Evolutionary conservation across 306 rosid species (phyloP), one percentile per base, ranked within the genome.

Genomic region (Medicago ruthenica): DNA sequence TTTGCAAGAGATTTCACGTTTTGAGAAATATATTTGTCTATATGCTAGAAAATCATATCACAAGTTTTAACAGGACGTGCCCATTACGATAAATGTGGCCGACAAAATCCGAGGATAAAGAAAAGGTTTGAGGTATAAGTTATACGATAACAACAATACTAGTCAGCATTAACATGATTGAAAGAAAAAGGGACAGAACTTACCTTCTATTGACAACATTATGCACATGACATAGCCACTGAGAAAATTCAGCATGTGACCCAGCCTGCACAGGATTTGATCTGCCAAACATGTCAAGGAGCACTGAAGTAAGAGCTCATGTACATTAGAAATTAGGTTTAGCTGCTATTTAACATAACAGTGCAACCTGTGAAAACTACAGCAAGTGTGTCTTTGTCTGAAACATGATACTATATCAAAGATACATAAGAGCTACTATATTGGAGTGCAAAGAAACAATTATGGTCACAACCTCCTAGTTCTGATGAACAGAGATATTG

Each of bases 161-260:
- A 67, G 66, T 67, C 55, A 31, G 76, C 36, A 31, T 21, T 31
- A 34, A 54, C 24, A 40, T 40, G 36, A 54, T 18, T 20, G 8
- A 58, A 44, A 77, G 41, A 67, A 63, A 13, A 64, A 21, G 0
- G 9, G 15, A 44, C 20, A 72, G 34, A 73, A 47, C 71, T 71
- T 69, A 90, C 97, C 97, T 92, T 86, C 96, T 83, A 79, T 94
- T 94, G 61, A 94, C 93, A 41, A 90, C 87, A 65, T 94, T 90
- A 80, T 91, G 97, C 72, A 88, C 97, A 76, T 86, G 90, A 68
- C 97, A 93, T 62, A 91, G 83, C 92, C 97, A 89, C 61, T 80
- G 88, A 67, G 95, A 83, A 75, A 90, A 86, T 79, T 92, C 97
- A 20, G 84, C 71, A 40, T 95, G 98, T 41, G 96, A 92, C 77